phyloP scores from a whole-genome alignment of 2,329 filamentous ascomycete species.

The Penicillium sp. region DNA sequence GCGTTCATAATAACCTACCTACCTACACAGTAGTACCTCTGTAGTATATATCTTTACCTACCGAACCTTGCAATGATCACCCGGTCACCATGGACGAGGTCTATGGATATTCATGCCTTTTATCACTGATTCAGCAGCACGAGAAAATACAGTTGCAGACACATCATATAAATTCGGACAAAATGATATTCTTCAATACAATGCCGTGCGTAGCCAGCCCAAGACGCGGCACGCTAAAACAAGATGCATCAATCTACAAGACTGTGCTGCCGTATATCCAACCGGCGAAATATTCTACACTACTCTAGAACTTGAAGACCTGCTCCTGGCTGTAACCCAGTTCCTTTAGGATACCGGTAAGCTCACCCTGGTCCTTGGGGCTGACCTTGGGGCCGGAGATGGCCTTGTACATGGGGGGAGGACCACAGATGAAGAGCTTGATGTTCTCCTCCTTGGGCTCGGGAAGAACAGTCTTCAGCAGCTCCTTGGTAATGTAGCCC shows the following conservation, averaged over 20 bases:
- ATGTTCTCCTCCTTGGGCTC: constrained; percentile 88
- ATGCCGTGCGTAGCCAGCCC: constrained; percentile 4
- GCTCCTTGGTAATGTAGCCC: constrained; percentile 82
- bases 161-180: neutral
- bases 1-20: too few relatives aligned
- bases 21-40: too few relatives aligned
- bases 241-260: constrained; percentile 20
- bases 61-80: too few relatives aligned
- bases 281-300: constrained; percentile 17
- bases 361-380: constrained; percentile 90
- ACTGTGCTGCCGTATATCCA: neutral
- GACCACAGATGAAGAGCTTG: constrained; percentile 95
- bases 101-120: too few relatives aligned
- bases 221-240: constrained; percentile 9
- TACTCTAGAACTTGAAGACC: constrained; percentile 83
- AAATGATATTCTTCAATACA: constrained; percentile 1
- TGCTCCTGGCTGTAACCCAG: constrained; percentile 82
- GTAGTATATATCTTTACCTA: too few relatives aligned
- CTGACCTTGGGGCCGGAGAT: constrained; percentile 86
- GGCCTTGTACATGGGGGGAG: constrained; percentile 88
- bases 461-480: constrained; percentile 90
- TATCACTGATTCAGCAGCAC: too few relatives aligned
- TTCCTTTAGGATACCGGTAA: constrained; percentile 75
- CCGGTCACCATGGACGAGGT: too few relatives aligned
- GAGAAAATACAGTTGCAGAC: neutral